phyloP scores from a whole-genome alignment of 257 asterid species.

The Parsonsia alboflavescens region DNA sequence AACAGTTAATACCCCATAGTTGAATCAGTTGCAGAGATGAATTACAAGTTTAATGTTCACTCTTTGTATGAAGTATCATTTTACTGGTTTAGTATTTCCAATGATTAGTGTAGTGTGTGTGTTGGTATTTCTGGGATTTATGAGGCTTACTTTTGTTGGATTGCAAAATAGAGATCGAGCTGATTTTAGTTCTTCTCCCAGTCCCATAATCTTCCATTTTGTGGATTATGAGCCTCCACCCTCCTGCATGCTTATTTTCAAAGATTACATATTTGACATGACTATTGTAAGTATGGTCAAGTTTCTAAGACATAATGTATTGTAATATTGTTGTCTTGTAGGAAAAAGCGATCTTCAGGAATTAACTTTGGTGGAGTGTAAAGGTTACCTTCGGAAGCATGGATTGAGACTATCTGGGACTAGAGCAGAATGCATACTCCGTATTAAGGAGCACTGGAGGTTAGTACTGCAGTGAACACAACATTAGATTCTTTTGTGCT shows the following conservation, averaged over 20 bases:
- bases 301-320: neutral
- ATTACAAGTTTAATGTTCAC: neutral
- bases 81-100: neutral
- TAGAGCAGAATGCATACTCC: slow-evolving; percentile 49
- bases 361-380: slow-evolving; percentile 46
- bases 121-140: too few species aligned
- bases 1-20: neutral
- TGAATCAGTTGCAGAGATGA: neutral
- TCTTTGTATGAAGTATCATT: neutral
- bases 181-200: neutral
- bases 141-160: neutral
- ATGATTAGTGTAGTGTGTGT: too few species aligned
- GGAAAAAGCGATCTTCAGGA: slow-evolving; percentile 36
- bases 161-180: neutral
- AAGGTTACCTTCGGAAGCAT: slow-evolving; percentile 49
- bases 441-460: slow-evolving; percentile 74
- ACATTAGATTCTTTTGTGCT: neutral
- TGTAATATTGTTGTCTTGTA: slow-evolving; percentile 18
- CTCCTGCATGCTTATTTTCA: neutral
- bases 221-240: neutral
- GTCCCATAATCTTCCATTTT: neutral
- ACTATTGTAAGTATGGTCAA: neutral
- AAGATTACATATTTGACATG: neutral
- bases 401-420: slow-evolving; percentile 65
- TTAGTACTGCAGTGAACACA: slow-evolving; percentile 9